A percentile compares a stretch with the other conserved stretches of the same genome.
phyloP scores from a whole-genome alignment of 2,329 filamentous ascomycete species.

The Alternaria ethzedia region DNA sequence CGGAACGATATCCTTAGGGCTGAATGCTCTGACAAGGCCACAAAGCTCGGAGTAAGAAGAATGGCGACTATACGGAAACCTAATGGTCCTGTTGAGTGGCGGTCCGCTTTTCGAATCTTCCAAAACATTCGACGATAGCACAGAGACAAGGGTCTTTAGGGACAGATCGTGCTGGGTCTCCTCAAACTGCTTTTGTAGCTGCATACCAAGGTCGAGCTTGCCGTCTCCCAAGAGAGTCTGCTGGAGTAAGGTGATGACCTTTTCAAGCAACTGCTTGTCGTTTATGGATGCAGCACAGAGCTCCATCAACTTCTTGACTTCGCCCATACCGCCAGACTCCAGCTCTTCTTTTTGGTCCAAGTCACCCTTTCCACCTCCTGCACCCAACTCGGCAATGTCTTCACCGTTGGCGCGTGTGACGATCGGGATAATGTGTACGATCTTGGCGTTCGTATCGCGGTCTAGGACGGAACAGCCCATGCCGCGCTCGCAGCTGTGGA shows the following conservation, averaged over 20 bases:
- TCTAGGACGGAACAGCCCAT: constrained; percentile 63
- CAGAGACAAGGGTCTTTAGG: constrained; percentile 41
- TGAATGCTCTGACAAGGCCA: constrained; percentile 70
- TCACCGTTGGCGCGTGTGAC: constrained; percentile 69
- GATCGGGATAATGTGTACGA: constrained; percentile 81
- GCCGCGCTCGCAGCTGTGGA: constrained; percentile 87
- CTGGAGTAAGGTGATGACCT: constrained; percentile 47
- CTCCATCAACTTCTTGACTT: constrained; percentile 60
- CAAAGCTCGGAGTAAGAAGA: constrained; percentile 85
- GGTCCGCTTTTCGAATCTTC: background rate
- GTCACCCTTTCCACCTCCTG: constrained; percentile 81
- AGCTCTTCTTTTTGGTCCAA: constrained; percentile 72
- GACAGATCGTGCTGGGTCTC: constrained; percentile 33
- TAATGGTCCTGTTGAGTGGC: constrained; percentile 38
- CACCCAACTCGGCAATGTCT: constrained; percentile 74
- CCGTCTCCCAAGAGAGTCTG: constrained; percentile 21
- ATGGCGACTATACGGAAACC: constrained; percentile 87
- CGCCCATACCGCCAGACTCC: constrained; percentile 58
- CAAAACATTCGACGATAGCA: constrained; percentile 26
- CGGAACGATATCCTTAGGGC: constrained; percentile 78
- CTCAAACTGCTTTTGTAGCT: constrained; percentile 32
- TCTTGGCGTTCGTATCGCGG: constrained; percentile 53
- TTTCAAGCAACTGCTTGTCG: constrained; percentile 42
- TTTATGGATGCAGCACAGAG: constrained; percentile 55
- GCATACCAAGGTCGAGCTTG: constrained; percentile 34